Evolutionary conservation across 2,329 filamentous ascomycete species (phyloP).

Genomic region (Mycosphaerella arachidis): DNA sequence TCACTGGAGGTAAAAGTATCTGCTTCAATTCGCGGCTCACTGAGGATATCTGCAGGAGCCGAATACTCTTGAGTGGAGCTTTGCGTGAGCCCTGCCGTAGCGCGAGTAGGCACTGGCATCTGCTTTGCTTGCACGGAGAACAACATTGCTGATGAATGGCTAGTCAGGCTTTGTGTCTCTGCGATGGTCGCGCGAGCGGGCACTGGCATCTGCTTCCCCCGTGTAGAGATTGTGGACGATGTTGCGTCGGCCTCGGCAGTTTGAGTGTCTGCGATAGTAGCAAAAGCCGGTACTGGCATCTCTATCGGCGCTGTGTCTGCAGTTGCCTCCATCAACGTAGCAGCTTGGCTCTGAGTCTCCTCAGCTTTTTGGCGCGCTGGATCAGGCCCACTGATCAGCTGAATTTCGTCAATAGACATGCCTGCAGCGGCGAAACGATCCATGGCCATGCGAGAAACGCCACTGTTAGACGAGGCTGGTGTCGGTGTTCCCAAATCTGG

Average conservation of each 20-base stretch:
- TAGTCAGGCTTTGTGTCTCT: neutral
- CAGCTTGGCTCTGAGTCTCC: neutral
- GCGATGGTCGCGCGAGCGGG: neutral
- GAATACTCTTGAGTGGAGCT: neutral
- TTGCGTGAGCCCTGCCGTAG: neutral
- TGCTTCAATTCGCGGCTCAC: neutral
- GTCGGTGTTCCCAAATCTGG: neutral
- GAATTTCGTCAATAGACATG: neutral
- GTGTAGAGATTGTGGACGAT: neutral
- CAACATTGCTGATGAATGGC: neutral
- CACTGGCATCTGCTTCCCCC: neutral
- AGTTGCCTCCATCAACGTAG: neutral
- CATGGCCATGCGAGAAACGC: neutral
- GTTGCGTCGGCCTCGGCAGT: neutral
- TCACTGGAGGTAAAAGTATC: neutral
- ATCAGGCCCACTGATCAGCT: neutral
- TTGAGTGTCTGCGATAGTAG: neutral
- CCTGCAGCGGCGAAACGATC: conserved; percentile 1
- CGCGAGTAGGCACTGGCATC: neutral
- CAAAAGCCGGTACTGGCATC: neutral
- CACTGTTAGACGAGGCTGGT: neutral
- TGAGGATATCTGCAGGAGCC: neutral
- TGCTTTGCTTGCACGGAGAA: neutral
- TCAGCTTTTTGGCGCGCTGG: neutral
- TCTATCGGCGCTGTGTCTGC: neutral